These are phyloP conservation scores for Peziza echinospora DNA, from an alignment of 495 filamentous ascomycete genomes.

Conservation along the genomic window DNA sequence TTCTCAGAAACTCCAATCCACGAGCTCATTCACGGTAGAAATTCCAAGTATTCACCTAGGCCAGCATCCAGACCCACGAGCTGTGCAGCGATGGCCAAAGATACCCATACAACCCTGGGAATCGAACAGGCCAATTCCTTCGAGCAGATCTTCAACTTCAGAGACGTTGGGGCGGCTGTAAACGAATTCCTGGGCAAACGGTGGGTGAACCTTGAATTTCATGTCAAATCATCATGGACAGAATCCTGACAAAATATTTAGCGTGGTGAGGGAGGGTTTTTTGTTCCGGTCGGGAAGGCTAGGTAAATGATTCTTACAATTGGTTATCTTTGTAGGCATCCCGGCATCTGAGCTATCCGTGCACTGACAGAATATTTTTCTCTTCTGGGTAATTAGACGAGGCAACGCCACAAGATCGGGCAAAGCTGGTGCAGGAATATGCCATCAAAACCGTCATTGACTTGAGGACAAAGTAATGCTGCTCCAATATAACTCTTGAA, in stretches of 20 bases:
- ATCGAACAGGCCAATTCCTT: conserved; percentile 23
- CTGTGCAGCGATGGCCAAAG: not conserved
- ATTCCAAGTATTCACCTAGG: too few relatives aligned
- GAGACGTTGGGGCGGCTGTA: conserved; percentile 57
- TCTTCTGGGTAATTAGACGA: conserved; percentile 45
- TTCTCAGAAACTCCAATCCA: too few relatives aligned
- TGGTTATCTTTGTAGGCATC: too few relatives aligned
- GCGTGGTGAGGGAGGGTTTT: conserved; percentile 43
- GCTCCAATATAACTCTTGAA: too few relatives aligned
- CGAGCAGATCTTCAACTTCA: conserved; percentile 56
- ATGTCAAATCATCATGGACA: not conserved
- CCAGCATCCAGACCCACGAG: too few relatives aligned
- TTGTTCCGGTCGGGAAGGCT: conserved; percentile 53
- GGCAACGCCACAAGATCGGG: conserved; percentile 41
- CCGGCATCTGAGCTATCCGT: too few relatives aligned
- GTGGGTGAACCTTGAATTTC: conserved; percentile 21
- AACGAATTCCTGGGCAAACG: conserved; percentile 35
- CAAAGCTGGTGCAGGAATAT: conserved; percentile 36
- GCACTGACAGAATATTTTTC: too few relatives aligned
- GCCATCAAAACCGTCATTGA: conserved; percentile 53
- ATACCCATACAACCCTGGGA: not conserved
- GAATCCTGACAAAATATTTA: too few relatives aligned
- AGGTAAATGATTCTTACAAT: conserved; percentile 34
- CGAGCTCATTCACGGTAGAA: too few relatives aligned
- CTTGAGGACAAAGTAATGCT: conserved; percentile 48